These are phyloP conservation scores for Amaranthus palmeri DNA, from an alignment of 148 eudicot species.

Conservation along the genomic window DNA sequence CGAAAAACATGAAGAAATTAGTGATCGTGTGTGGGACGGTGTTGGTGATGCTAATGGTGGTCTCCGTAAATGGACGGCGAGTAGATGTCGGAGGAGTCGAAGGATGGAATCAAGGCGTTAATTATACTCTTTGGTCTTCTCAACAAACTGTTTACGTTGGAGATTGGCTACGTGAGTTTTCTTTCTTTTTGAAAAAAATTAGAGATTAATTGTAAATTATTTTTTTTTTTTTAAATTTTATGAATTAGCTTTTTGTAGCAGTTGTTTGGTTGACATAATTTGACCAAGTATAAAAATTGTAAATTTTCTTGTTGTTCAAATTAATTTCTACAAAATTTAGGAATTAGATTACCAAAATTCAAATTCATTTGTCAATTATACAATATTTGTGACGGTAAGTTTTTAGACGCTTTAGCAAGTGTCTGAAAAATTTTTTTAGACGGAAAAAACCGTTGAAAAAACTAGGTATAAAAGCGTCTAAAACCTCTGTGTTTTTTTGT, in stretches of 20 bases:
- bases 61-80: constrained; percentile 3
- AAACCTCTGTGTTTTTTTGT: too few species aligned
- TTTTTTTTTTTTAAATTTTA: not conserved
- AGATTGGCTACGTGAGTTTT: constrained; percentile 33
- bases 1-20: constrained; percentile 1
- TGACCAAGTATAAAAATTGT: too few species aligned
- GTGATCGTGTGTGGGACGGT: constrained; percentile 1
- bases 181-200: not conserved
- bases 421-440: too few species aligned
- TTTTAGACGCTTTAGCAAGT: too few species aligned
- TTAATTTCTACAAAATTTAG: too few species aligned
- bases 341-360: too few species aligned
- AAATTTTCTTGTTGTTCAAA: too few species aligned
- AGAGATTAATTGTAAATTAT: not conserved
- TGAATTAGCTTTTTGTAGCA: not conserved
- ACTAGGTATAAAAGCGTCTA: too few species aligned
- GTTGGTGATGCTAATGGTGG: not conserved
- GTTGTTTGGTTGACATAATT: too few species aligned
- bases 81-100: constrained; percentile 20
- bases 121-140: constrained; percentile 29
- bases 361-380: too few species aligned
- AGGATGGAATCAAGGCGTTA: constrained; percentile 22
- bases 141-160: constrained; percentile 19
- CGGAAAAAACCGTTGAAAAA: too few species aligned
- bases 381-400: too few species aligned